Evolutionary conservation across 2,329 filamentous ascomycete species (phyloP).

Genomic region (Verticillium nubilum): DNA sequence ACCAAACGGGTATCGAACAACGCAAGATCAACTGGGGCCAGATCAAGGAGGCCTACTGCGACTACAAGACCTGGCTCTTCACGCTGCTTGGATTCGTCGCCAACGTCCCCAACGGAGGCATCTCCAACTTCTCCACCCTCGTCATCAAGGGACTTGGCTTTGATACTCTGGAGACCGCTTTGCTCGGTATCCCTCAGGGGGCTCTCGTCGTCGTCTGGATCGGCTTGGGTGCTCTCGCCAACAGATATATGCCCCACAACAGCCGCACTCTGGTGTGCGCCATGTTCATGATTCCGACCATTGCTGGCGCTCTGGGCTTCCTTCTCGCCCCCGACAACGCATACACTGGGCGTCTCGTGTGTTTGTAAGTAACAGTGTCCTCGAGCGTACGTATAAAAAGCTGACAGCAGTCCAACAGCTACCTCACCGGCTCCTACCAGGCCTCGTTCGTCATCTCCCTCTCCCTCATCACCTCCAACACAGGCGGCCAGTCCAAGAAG

Average conservation of each 20-base stretch:
- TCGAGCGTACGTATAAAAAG: too few species aligned
- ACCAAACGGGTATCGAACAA: slow-evolving; percentile 56
- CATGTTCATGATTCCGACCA: slow-evolving; percentile 53
- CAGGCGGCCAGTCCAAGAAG: slow-evolving; percentile 55
- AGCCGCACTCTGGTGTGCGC: slow-evolving; percentile 47
- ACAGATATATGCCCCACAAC: slow-evolving; percentile 34
- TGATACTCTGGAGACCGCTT: slow-evolving; percentile 26
- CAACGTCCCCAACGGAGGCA: slow-evolving; percentile 53
- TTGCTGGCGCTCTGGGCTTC: slow-evolving; percentile 53
- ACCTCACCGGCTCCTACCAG: slow-evolving; percentile 30
- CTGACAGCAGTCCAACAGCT: slow-evolving; percentile 11
- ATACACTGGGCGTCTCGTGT: slow-evolving; percentile 49
- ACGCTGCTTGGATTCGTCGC: slow-evolving; percentile 46
- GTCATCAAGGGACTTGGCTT: slow-evolving; percentile 56
- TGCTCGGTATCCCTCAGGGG: slow-evolving; percentile 32
- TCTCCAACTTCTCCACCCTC: slow-evolving; percentile 54
- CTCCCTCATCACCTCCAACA: slow-evolving; percentile 43
- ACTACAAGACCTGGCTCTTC: slow-evolving; percentile 56
- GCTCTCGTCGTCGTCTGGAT: slow-evolving; percentile 31
- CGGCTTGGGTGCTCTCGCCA: slow-evolving; percentile 32
- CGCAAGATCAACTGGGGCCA: slow-evolving; percentile 49
- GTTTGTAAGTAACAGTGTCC: slow-evolving; percentile 31
- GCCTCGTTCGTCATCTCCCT: slow-evolving; percentile 34
- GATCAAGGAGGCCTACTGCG: slow-evolving; percentile 48
- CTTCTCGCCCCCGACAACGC: slow-evolving; percentile 44